A percentile compares a stretch with the other conserved stretches of the same genome.
Evolutionary conservation across 2,329 filamentous ascomycete species (phyloP).

Genomic region (Xylaria sp.): DNA sequence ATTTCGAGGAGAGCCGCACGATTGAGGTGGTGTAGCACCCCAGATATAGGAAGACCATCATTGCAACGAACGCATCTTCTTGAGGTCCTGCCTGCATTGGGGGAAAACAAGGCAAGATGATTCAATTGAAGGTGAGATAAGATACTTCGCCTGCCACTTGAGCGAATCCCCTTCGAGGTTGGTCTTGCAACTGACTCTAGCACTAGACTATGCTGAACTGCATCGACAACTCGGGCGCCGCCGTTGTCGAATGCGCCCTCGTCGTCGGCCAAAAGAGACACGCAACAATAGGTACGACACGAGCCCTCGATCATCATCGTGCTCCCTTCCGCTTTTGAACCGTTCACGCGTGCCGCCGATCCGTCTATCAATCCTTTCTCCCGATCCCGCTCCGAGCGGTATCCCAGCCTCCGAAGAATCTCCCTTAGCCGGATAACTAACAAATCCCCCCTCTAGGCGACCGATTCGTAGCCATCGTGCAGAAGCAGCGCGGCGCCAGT

Average conservation of each 20-base stretch:
- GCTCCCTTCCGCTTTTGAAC: background rate
- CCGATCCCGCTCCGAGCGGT: background rate
- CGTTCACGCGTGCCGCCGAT: background rate
- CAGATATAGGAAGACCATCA: background rate
- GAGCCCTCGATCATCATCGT: too few relatives aligned
- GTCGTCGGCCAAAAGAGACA: constrained; percentile 88
- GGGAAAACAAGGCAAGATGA: constrained; percentile 67
- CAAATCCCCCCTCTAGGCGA: constrained; percentile 68
- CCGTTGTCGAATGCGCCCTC: constrained; percentile 94
- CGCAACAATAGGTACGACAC: constrained; percentile 80
- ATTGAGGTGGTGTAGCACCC: constrained; percentile 17
- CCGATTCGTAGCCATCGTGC: constrained; percentile 94
- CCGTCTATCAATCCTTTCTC: background rate
- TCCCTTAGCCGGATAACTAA: background rate
- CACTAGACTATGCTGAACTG: constrained; percentile 94
- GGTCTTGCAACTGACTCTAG: background rate
- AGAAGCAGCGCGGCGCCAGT: constrained; percentile 86
- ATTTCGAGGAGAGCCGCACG: constrained; percentile 24
- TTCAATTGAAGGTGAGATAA: constrained; percentile 77
- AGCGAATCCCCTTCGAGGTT: background rate
- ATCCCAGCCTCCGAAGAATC: background rate
- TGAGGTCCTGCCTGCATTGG: constrained; percentile 20
- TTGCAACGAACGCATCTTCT: constrained; percentile 16
- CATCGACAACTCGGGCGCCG: constrained; percentile 99
- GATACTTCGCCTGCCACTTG: background rate